Conservation (phyloP, 2,329 filamentous ascomycete genomes). For the Trichoderma polysporum region DNA sequence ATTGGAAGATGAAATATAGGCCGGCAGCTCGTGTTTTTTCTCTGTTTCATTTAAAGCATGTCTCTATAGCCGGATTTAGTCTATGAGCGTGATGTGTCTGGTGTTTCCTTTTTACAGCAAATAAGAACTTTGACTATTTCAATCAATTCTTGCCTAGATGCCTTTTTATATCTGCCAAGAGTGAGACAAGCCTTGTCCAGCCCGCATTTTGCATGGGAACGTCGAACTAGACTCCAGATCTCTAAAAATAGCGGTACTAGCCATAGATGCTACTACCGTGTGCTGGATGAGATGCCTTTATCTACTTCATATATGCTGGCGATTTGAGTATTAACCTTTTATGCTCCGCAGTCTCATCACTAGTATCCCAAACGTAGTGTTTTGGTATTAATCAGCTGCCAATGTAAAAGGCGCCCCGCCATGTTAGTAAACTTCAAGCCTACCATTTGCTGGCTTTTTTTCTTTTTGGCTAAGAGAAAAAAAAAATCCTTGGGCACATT, state of each 20-base stretch:
- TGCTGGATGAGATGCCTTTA: background rate
- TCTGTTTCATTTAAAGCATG: conserved; percentile 23
- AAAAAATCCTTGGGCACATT: background rate
- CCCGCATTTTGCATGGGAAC: background rate
- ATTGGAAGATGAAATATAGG: conserved; percentile 16
- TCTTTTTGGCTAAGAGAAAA: background rate
- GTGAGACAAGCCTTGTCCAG: background rate
- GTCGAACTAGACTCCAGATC: background rate
- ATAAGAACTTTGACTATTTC: conserved; percentile 5
- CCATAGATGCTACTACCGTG: too few species aligned
- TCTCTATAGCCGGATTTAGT: conserved; percentile 18
- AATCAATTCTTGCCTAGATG: background rate
- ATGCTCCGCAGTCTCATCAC: background rate
- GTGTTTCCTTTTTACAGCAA: conserved; percentile 15
- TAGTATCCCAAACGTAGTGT: background rate
- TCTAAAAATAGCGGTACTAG: background rate
- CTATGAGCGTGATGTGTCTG: conserved; percentile 13
- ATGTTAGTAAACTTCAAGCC: background rate
- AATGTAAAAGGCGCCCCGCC: background rate
- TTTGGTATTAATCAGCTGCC: background rate
- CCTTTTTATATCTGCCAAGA: background rate
- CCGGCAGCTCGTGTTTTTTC: conserved; percentile 24
- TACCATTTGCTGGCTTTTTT: background rate
- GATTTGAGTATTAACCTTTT: too few species aligned
- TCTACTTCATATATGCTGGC: background rate